Conservation (phyloP, 768 basidiomycete species). For the Panellus pusillus region DNA sequence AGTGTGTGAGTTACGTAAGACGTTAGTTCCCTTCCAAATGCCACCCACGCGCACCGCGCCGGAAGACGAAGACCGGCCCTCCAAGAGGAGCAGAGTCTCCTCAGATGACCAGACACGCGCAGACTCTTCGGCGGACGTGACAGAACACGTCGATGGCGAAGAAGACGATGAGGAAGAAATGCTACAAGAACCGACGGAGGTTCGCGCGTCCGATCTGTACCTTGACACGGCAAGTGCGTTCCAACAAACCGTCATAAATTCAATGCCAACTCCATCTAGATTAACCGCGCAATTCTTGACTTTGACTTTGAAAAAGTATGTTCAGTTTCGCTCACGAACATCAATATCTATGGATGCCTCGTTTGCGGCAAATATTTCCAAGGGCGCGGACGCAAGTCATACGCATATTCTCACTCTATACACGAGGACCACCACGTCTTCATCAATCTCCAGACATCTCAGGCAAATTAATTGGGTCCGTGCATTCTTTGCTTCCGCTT, state of each 20-base stretch:
- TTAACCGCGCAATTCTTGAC: conserved; percentile 87
- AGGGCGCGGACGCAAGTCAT: conserved; percentile 89
- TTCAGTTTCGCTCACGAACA: conserved; percentile 93
- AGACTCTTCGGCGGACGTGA: conserved; percentile 10
- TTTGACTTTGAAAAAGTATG: conserved; percentile 99
- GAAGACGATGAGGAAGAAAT: conserved; percentile 38
- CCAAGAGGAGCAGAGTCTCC: conserved; percentile 32
- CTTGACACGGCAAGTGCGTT: conserved; percentile 79
- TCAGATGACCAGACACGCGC: conserved; percentile 12
- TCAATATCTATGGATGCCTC: conserved; percentile 96
- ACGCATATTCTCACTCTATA: conserved; percentile 96
- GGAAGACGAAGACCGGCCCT: conserved; percentile 31
- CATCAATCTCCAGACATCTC: conserved; percentile 91
- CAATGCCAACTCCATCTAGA: conserved; percentile 45
- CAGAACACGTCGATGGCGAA: conserved; percentile 13
- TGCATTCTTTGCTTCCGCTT: conserved; percentile 18
- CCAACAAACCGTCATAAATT: conserved; percentile 11
- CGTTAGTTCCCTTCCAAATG: conserved; percentile 2
- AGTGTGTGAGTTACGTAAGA: not conserved
- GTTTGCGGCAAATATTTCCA: conserved; percentile 99
- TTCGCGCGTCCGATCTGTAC: conserved; percentile 80
- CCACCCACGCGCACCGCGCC: conserved; percentile 14
- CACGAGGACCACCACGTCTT: conserved; percentile 99
- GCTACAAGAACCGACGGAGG: conserved; percentile 26
- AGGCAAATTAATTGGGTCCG: conserved; percentile 51